These are phyloP conservation scores for Venturia effusa DNA, from an alignment of 2,329 filamentous ascomycete species.

Conservation along the genomic window DNA sequence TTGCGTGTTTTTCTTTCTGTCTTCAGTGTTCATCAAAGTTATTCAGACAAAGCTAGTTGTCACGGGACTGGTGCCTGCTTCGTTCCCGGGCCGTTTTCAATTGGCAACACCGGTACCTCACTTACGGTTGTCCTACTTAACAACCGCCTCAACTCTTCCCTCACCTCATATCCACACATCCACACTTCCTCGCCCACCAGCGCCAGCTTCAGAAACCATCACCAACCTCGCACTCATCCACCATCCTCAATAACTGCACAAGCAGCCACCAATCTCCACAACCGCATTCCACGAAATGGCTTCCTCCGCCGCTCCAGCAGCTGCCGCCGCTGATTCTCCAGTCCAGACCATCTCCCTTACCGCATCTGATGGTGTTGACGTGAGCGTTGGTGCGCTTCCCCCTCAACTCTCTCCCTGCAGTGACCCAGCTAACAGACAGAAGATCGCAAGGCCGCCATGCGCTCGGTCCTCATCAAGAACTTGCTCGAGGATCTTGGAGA, in stretches of 20 bases:
- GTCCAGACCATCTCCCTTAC: slow-evolving; percentile 30
- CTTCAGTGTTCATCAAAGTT: no score
- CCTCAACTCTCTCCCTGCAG: slow-evolving; percentile 11
- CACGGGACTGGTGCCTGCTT: no score
- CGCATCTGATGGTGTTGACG: slow-evolving; percentile 35
- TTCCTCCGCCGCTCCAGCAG: slow-evolving; percentile 11
- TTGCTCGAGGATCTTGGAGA: slow-evolving; percentile 85
- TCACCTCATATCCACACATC: neutral
- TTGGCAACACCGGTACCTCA: no score
- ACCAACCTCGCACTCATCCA: neutral
- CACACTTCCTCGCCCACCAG: neutral
- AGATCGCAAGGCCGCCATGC: slow-evolving; percentile 76
- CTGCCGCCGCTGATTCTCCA: slow-evolving; percentile 15
- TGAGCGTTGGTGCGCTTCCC: slow-evolving; percentile 25
- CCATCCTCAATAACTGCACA: neutral
- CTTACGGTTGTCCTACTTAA: neutral
- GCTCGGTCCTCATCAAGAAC: slow-evolving; percentile 94
- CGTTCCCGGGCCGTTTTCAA: no score
- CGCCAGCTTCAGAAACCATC: neutral
- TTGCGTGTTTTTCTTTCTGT: no score
- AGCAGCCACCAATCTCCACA: neutral
- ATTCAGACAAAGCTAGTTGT: no score
- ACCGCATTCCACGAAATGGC: slow-evolving; percentile 17
- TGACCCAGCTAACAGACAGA: slow-evolving; percentile 3
- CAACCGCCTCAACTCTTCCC: neutral